Conservation (phyloP, 2,329 filamentous ascomycete species). For the Ramularia collo-cygni region DNA sequence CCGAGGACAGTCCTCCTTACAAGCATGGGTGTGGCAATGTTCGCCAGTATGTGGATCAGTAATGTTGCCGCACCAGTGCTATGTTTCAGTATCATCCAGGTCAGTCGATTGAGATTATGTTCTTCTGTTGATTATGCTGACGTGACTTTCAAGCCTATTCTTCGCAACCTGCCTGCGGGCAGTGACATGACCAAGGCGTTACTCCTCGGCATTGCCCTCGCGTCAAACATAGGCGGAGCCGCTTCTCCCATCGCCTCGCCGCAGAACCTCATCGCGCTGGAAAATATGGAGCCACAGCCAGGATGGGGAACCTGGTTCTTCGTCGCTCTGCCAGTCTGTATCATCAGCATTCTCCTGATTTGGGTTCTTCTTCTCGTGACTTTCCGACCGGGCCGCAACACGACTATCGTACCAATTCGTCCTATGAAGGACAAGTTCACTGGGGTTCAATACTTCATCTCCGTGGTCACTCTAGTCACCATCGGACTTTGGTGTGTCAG, state of each 20-base stretch:
- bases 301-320: slow-evolving; percentile 98
- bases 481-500: slow-evolving; percentile 89
- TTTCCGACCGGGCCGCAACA: slow-evolving; percentile 78
- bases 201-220: slow-evolving; percentile 88
- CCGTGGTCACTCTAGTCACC: slow-evolving; percentile 70
- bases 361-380: slow-evolving; percentile 80
- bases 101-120: slow-evolving; percentile 41
- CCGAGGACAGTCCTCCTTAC: slow-evolving; percentile 86
- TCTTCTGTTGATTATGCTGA: background rate
- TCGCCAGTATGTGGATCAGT: slow-evolving; percentile 98
- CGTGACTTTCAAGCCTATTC: slow-evolving; percentile 59
- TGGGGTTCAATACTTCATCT: slow-evolving; percentile 89
- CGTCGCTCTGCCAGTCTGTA: slow-evolving; percentile 83
- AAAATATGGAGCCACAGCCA: slow-evolving; percentile 88
- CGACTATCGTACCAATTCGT: slow-evolving; percentile 84
- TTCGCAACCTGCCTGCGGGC: slow-evolving; percentile 83
- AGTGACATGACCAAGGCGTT: slow-evolving; percentile 92
- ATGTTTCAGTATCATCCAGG: slow-evolving; percentile 96
- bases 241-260: slow-evolving; percentile 95
- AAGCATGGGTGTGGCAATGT: slow-evolving; percentile 97
- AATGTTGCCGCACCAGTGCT: slow-evolving; percentile 95
- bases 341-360: slow-evolving; percentile 79
- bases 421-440: slow-evolving; percentile 83
- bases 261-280: slow-evolving; percentile 92
- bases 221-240: slow-evolving; percentile 93